Base-by-base conservation (phyloP, 345 rosid genomes). In the Eucalyptus camaldulensis region DNA sequence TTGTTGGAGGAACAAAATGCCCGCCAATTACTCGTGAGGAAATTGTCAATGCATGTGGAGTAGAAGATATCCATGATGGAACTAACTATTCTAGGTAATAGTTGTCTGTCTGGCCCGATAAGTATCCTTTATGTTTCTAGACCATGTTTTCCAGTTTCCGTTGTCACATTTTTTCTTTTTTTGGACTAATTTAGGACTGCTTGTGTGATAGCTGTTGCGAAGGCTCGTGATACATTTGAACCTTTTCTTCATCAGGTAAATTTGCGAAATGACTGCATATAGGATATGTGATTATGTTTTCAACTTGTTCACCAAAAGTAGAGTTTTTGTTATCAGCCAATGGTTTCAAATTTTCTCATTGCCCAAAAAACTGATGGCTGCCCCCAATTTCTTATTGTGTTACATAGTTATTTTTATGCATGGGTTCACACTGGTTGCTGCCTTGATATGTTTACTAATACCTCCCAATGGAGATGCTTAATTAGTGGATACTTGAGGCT, bases 61-160 rank as follows among this genome's bases (percentile, higher is more conserved):
- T 96, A 49, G 99, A 97, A 92, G 99, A 96, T 91, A 96, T 97
- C 91, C 99, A 96, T 92, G 99, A 97, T 91, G 99, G 99, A 91
- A 96, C 97, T 88, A 97, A 97, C 92, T 97, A 97, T 92, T 96
- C 99, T 19, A 95, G 99, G 99, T 95, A 89, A 86, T 47, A 50
- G 88, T 29, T 89, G 69, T 81, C 29, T 86, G 88, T 29, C 37
- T 85, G 87, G 72, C 85, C 51, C 25, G 54, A 14, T 49, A 65
- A 80, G 90, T 87, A 27, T 88, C 90, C 14, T 87, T 37, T 56
- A 86, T 88, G 50, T 67, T 85, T 89, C 31, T 90, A 37, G 60
- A 47, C 87, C 29, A 86, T 37, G 25, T 88, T 76, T 87, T 90
- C 88, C 29, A 76, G 31, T 76, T 86, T 85, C 80, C 44, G 5